A percentile compares a stretch with the other conserved stretches of the same genome.
Evolutionary conservation across 202 grass and related monocot species (phyloP).

Genomic region (Carex arenaria): DNA sequence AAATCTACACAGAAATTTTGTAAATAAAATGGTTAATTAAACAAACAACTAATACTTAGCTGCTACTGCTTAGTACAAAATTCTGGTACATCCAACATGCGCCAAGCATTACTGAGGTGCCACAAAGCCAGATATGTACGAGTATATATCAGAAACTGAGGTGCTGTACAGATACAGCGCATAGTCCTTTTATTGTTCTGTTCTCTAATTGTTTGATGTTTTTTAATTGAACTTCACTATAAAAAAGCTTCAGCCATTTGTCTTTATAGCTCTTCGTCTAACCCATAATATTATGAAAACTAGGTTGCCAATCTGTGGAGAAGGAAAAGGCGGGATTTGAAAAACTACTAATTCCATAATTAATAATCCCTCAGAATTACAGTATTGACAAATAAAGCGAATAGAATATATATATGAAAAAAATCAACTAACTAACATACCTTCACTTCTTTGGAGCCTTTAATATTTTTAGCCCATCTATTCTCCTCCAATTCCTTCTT

Average conservation of each 20-base stretch:
- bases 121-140: neutral
- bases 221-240: neutral
- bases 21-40: constrained; percentile 4
- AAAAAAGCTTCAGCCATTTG: neutral
- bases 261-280: too few relatives aligned
- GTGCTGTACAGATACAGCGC: neutral
- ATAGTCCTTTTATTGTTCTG: neutral
- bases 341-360: too few relatives aligned
- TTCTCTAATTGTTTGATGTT: constrained; percentile 6
- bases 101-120: neutral
- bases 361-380: neutral
- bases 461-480: constrained; percentile 91
- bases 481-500: constrained; percentile 83
- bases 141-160: neutral
- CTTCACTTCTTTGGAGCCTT: constrained; percentile 70
- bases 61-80: neutral
- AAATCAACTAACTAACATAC: constrained; percentile 26
- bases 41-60: neutral
- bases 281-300: too few relatives aligned
- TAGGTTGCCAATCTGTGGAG: too few relatives aligned
- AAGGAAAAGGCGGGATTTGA: too few relatives aligned
- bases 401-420: neutral
- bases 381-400: neutral
- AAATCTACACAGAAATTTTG: constrained; percentile 48
- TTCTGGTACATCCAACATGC: neutral